Base-by-base conservation (phyloP, 2,329 filamentous ascomycete genomes). In the Penicillium sclerotigenum region DNA sequence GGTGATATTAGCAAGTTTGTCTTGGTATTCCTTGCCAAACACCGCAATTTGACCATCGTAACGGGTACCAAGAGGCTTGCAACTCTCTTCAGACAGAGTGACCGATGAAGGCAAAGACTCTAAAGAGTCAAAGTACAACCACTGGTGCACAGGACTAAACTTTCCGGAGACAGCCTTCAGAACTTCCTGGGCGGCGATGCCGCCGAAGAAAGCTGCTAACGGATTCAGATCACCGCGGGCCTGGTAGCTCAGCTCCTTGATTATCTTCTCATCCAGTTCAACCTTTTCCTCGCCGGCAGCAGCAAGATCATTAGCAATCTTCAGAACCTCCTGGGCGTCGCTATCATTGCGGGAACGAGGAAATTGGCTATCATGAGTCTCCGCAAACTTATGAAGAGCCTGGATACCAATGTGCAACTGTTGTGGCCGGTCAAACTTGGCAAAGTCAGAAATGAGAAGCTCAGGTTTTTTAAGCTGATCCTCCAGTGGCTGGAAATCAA, bases 21-120 rank as follows among this genome's bases (percentile, higher is more conserved):
- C 88, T 75, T 99, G 94, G 75, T 87, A 99, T 61, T 96, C 90
- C 67, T 84, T 88, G 59, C 94, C 94, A 64, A 99, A 96, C 1
- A 99, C 94, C 2, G 91, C 93, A 69, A 99, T 96, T 71, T 99
- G 94, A 3, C 94, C 94, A 73, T 99, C 94, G 71, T 99, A 99
- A 56, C 94, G 87, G 57, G 87, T 89, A 43, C 89, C 89, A 36
- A 84, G 79, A 34, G 94, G 93, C 74, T 90, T 88, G 83, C 94
- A 99, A 45, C 89, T 81, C 75, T 96, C 91, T 68, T 95, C 89
- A 4, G 88, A 91, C 63, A 94, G 87, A 61, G 83, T 80, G 42
- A 81, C 83, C 16, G 84, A 89, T 1, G 86, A 83, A 1, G 94
- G 93, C 2, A 99, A 81, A 10, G 94, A 96, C 75, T 99, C 94